Base-by-base conservation (phyloP, 345 rosid genomes). In the Eutrema japonicum region DNA sequence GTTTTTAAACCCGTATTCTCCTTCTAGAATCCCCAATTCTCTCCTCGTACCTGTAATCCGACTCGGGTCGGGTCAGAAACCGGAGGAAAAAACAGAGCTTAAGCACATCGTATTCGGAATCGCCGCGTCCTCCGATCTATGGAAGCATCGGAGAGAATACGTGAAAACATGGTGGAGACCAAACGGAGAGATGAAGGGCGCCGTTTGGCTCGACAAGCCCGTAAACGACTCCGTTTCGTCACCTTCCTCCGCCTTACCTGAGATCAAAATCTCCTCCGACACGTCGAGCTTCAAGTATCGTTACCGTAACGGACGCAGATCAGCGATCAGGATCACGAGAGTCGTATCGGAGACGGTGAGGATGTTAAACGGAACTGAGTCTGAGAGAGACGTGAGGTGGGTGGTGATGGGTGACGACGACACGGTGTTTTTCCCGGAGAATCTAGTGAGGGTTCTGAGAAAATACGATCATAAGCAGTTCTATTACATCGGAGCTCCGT, bases 401-500 rank as follows among this genome's bases (percentile, higher is more conserved):
- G 78, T 62, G 1, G 90, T 93, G 37, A 89, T 93, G 12, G 94
- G 96, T 5, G 98, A 91, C 4, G 98, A 91, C 13, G 97, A 87
- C 80, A 89, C 96, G 0, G 73, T 91, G 37, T 93, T 88, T 43
- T 68, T 93, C 27, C 78, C 88, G 0, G 88, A 89, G 62, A 89
- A 91, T 73, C 68, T 91, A 26, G 81, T 82, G 2, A 88, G 80
- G 77, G 85, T 89, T 12, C 88, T 93, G 40, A 81, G 89, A 0
- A 91, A 91, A 61, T 93, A 93, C 32, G 92, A 93, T 66, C 90
- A 89, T 22, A 72, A 49, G 33, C 79, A 81, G 7, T 91, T 92
- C 84, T 85, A 85, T 73, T 91, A 93, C 71, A 77, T 93, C 0
- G 98, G 98, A 56, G 78, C 91, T 7, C 82, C 86, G 64, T 89